phyloP scores from a whole-genome alignment of 352 stramenopile genomes.

The Phytophthora sojae region DNA sequence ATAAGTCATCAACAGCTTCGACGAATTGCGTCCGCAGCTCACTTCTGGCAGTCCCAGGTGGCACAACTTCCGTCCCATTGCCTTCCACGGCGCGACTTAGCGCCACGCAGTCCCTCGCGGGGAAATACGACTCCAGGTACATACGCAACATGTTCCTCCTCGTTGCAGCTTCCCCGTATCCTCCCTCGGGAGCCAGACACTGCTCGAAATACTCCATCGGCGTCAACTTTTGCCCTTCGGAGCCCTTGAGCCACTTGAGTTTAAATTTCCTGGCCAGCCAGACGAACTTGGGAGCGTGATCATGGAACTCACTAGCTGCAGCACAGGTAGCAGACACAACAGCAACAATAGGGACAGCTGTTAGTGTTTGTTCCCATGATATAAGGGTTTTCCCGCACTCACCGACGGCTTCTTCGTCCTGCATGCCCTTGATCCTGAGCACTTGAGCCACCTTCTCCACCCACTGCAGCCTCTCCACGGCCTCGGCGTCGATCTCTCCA shows the following conservation, averaged over 20 bases:
- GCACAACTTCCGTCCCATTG: constrained; percentile 15
- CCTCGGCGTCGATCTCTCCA: constrained; percentile 53
- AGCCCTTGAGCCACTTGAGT: constrained; percentile 67
- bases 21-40: constrained; percentile 63
- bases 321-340: constrained; percentile 4
- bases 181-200: constrained; percentile 51
- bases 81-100: constrained; percentile 64
- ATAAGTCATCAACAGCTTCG: constrained; percentile 59
- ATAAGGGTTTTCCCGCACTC: not conserved
- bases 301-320: constrained; percentile 49
- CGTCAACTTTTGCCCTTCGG: constrained; percentile 54
- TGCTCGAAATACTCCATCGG: constrained; percentile 62
- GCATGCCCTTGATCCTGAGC: constrained; percentile 61
- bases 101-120: constrained; percentile 43
- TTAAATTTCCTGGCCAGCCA: constrained; percentile 74
- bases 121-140: constrained; percentile 67
- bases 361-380: not conserved
- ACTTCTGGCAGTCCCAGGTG: constrained; percentile 28
- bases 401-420: constrained; percentile 69
- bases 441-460: constrained; percentile 42
- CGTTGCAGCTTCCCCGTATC: constrained; percentile 63
- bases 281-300: constrained; percentile 66
- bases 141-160: constrained; percentile 64
- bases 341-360: constrained; percentile 9
- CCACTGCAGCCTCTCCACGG: constrained; percentile 61